Base-by-base conservation (phyloP, 805 yeast genomes). In the Saccharomycopsis sp. region DNA sequence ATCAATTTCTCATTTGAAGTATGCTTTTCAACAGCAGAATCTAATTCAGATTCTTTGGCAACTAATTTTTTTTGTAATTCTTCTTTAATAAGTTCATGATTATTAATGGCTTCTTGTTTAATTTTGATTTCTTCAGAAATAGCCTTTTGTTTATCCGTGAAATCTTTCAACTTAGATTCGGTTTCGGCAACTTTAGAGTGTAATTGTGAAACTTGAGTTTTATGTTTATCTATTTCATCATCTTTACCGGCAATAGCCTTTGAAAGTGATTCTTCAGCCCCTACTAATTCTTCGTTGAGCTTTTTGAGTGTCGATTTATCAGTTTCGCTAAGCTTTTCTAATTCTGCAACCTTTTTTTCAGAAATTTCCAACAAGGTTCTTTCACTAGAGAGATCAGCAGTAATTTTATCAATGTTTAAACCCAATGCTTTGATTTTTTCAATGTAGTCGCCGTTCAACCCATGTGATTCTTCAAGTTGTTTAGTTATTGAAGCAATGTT, bases 321-420 rank as follows among this genome's bases (percentile, higher is more conserved):
- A 21, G 36, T 21, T 14, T 32, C 31, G 29, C 19, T 29, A 41
- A 27, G 22, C 5, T 41, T 23, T 7, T 40, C 43, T 13, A 40
- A 9, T 20, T 40, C 38, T 16, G 36, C 11, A 19, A 20, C 22
- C 11, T 35, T 35, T 6, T 6, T 35, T 22, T 35, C 22, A 14
- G 26, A 19, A 19, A 14, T 7, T n/a, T 21, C 31, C 9, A 36
- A 24, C 40, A 41, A 37, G 17, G 48, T 39, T 19, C 35, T 47
- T 27, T 43, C 51, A 8, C 37, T 24, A 23, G 48, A n/a, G 8
- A 47, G 14, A 13, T 47, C 51, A 27, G 51, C 51, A 24, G 38
- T 36, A 4, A 39, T 29, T 26, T 47, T 33, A 22, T 44, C 51
- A 17, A 47, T 33, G 20, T 16, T 32, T 14, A 41, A 34, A 13